Conservation (phyloP, 2,329 filamentous ascomycete species). For the Diaporthe sp. region DNA sequence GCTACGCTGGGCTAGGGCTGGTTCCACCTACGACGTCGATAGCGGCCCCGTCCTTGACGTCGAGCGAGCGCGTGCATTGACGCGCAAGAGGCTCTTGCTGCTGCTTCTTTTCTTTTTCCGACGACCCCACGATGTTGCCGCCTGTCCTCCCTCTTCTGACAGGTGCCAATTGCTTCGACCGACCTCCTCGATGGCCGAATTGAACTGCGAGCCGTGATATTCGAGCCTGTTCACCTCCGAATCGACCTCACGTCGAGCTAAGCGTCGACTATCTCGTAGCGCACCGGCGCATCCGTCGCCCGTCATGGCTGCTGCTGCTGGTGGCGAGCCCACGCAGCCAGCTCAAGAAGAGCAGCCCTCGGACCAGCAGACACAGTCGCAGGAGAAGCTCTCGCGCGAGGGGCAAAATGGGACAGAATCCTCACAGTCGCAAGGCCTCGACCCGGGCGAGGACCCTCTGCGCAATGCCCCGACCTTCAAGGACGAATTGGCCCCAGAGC, state of each 20-base stretch:
- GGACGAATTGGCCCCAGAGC: slow-evolving; percentile 16
- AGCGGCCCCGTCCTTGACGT: not conserved
- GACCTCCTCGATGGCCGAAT: slow-evolving; percentile 21
- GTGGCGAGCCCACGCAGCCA: not conserved
- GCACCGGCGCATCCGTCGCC: slow-evolving; percentile 7
- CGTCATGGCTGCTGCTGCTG: slow-evolving; percentile 7
- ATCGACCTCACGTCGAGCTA: not conserved
- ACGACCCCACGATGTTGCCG: not conserved
- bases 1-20: not conserved
- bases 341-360: not conserved
- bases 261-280: not conserved
- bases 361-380: not conserved
- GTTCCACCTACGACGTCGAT: slow-evolving; percentile 18
- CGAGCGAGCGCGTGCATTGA: slow-evolving; percentile 12
- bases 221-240: not conserved
- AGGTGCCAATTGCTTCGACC: not conserved
- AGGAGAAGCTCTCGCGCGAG: not conserved
- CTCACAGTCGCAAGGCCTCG: slow-evolving; percentile 5
- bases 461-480: slow-evolving; percentile 31
- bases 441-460: not conserved
- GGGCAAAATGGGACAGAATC: not conserved
- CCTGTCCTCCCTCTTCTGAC: not conserved
- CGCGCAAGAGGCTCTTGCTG: not conserved
- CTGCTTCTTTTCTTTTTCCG: not conserved
- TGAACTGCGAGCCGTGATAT: not conserved